Evolutionary conservation across 208 protist genomes (phyloP).

Genomic region (Acanthamoeba polyphaga): DNA sequence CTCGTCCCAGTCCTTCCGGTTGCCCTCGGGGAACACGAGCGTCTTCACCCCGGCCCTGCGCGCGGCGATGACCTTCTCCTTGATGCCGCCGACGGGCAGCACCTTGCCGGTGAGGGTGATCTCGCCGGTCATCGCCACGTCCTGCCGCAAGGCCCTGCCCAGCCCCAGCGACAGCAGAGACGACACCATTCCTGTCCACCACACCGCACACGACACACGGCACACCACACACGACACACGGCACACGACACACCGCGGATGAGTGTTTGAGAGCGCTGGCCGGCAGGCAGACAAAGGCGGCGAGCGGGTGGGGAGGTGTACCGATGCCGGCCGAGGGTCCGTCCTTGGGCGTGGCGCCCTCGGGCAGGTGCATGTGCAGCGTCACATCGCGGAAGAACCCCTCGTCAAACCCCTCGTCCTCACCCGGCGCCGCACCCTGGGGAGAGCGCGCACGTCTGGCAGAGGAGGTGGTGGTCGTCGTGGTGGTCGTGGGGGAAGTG

Average conservation of each 20-base stretch:
- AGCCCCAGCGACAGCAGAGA: conserved; percentile 92
- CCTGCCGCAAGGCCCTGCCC: conserved; percentile 76
- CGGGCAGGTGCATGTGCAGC: conserved; percentile 91
- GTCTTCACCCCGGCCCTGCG: conserved; percentile 83
- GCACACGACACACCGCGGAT: too few relatives aligned
- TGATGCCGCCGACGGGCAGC: conserved; percentile 91
- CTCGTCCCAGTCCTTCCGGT: conserved; percentile 91
- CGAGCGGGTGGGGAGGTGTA: background rate
- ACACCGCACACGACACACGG: background rate
- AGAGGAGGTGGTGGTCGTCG: background rate
- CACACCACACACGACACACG: background rate
- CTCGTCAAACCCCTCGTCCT: conserved; percentile 78
- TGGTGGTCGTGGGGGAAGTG: too few relatives aligned
- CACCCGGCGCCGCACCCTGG: background rate
- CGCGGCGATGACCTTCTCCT: conserved; percentile 92
- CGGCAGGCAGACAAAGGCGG: background rate
- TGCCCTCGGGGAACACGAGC: conserved; percentile 91
- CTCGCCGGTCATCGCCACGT: conserved; percentile 94
- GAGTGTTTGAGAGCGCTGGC: background rate
- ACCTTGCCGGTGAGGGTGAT: conserved; percentile 91
- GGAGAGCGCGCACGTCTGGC: background rate
- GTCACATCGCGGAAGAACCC: conserved; percentile 83
- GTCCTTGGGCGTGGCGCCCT: conserved; percentile 90
- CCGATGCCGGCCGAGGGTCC: conserved; percentile 91
- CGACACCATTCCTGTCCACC: conserved; percentile 86